Percentiles rank a stretch among this genome's conserved stretches.
phyloP scores from a whole-genome alignment of 2,329 filamentous ascomycete species.

The Sclerotinia trifoliorum region DNA sequence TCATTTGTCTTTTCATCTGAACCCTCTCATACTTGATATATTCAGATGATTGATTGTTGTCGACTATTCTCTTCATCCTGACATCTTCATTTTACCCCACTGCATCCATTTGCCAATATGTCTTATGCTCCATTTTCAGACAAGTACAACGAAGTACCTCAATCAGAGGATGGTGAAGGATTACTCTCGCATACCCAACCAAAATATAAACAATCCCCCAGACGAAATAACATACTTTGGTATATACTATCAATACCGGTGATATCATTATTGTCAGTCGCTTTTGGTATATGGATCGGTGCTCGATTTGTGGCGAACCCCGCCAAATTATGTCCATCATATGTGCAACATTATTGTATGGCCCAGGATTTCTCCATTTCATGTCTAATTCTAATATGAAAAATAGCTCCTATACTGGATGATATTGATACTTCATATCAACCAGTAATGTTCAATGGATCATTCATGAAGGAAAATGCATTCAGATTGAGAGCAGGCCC shows the following conservation, averaged over 20 bases:
- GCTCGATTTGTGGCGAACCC: conserved; percentile 17
- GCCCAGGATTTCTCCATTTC: neutral
- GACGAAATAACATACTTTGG: conserved; percentile 4
- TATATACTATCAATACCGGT: conserved; percentile 18
- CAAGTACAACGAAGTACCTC: conserved; percentile 22
- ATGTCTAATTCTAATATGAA: conserved; percentile 16
- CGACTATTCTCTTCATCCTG: neutral
- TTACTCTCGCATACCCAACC: conserved; percentile 11
- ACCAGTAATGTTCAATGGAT: conserved; percentile 50
- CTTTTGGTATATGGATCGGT: conserved; percentile 25
- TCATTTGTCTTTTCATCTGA: neutral
- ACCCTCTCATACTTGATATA: neutral
- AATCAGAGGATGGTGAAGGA: conserved; percentile 22
- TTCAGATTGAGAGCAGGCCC: conserved; percentile 49
- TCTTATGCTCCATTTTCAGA: conserved; percentile 22
- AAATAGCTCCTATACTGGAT: conserved; percentile 40
- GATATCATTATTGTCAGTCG: conserved; percentile 20
- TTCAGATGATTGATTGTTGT: neutral
- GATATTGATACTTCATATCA: conserved; percentile 46
- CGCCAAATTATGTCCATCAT: conserved; percentile 22
- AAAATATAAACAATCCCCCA: conserved; percentile 3
- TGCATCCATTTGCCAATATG: neutral
- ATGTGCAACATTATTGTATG: conserved; percentile 27
- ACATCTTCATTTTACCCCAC: neutral
- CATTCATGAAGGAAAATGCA: conserved; percentile 51